Evolutionary conservation across 75 land plant genomes (phyloP).

Genomic region (Pseudotsuga menziesii): DNA sequence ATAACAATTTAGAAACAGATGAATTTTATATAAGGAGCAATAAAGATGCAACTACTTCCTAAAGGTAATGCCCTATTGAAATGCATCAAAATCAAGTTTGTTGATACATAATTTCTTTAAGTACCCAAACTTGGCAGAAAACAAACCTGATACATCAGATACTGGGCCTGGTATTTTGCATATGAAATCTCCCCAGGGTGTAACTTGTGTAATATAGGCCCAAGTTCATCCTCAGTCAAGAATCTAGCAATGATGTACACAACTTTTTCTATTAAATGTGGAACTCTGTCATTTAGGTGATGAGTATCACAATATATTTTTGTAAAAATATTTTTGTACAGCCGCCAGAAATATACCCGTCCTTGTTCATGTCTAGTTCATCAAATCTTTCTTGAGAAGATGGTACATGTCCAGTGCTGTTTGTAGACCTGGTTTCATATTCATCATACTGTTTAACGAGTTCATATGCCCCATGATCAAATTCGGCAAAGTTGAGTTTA

Average conservation of each 20-base stretch:
- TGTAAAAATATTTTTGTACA: not conserved
- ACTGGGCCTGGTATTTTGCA: constrained; percentile 50
- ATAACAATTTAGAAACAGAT: too few relatives aligned
- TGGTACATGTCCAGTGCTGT: constrained; percentile 9
- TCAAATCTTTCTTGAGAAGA: constrained; percentile 34
- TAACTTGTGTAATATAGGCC: constrained; percentile 43
- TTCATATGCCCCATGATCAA: constrained; percentile 32
- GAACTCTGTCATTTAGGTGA: not conserved
- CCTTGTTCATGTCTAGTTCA: constrained; percentile 53
- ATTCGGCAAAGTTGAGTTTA: constrained; percentile 46
- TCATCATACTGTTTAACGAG: constrained; percentile 28
- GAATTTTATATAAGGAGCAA: too few relatives aligned
- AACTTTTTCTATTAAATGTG: not conserved
- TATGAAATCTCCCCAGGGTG: constrained; percentile 58
- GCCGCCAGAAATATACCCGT: constrained; percentile 35
- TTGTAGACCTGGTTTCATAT: constrained; percentile 6
- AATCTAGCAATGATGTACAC: constrained; percentile 26
- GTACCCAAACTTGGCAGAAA: not conserved
- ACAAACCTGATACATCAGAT: constrained; percentile 60
- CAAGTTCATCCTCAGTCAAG: constrained; percentile 56
- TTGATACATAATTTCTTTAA: not conserved
- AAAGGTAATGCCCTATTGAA: not conserved
- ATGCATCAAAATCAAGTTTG: not conserved
- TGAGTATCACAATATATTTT: not conserved
- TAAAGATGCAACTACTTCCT: not conserved